Evolutionary conservation across 2,329 filamentous ascomycete genomes (phyloP).

Genomic region (Ustulina deusta): DNA sequence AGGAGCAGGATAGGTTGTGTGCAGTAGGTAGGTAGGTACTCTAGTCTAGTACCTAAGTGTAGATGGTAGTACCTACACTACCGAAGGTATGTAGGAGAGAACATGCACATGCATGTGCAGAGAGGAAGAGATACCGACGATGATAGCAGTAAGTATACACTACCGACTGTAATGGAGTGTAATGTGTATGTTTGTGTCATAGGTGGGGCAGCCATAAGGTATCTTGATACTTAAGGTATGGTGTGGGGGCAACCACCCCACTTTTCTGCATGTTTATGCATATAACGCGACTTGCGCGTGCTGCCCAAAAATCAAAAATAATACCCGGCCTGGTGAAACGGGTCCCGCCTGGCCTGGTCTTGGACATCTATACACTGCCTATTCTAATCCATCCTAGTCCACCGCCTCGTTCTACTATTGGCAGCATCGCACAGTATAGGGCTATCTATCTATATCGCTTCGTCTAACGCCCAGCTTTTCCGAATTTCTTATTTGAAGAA

Average conservation of each 20-base stretch:
- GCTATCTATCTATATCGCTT: conserved; percentile 30
- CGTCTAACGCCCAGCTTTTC: conserved; percentile 20
- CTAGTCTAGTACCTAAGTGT: too few species aligned
- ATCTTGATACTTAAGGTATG: background rate
- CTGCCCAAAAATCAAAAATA: conserved; percentile 23
- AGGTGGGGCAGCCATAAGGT: background rate
- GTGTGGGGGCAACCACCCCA: background rate
- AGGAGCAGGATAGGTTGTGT: too few species aligned
- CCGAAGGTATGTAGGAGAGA: too few species aligned
- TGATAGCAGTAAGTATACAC: too few species aligned
- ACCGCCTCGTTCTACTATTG: conserved; percentile 35
- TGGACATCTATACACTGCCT: conserved; percentile 14
- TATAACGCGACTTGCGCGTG: conserved; percentile 33
- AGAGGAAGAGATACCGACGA: too few species aligned
- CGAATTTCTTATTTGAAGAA: conserved; percentile 12
- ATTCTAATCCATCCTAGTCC: conserved; percentile 29
- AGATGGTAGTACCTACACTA: too few species aligned
- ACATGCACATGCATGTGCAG: too few species aligned
- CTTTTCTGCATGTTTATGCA: conserved; percentile 23
- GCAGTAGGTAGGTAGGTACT: too few species aligned
- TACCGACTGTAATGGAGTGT: too few species aligned
- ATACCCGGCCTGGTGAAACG: conserved; percentile 19
- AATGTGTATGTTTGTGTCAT: too few species aligned
- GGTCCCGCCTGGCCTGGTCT: conserved; percentile 9
- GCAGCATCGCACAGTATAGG: conserved; percentile 25